Evolutionary conservation across 2,329 filamentous ascomycete genomes (phyloP).

Genomic region (Fusarium coffeatum): DNA sequence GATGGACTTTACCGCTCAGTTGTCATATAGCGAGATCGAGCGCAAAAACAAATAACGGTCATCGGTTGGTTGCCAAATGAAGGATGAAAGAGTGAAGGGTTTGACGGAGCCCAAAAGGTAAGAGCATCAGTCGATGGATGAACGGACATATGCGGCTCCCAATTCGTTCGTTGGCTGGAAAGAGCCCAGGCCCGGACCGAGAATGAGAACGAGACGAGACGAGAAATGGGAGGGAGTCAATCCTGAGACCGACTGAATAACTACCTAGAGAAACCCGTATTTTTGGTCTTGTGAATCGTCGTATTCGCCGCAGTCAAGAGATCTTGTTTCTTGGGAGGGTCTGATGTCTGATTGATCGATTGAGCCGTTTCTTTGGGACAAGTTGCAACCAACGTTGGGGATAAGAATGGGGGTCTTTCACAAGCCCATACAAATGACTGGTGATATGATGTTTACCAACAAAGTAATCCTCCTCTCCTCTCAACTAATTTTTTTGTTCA

Average conservation of each 20-base stretch:
- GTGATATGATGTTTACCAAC: conserved; percentile 32
- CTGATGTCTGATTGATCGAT: conserved; percentile 22
- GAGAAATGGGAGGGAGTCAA: conserved; percentile 26
- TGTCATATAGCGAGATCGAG: conserved; percentile 23
- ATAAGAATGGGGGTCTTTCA: conserved; percentile 28
- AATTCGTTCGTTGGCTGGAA: conserved; percentile 43
- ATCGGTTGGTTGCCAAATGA: conserved; percentile 32
- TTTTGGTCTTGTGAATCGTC: conserved; percentile 33
- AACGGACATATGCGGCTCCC: conserved; percentile 46
- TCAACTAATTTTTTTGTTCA: conserved; percentile 14
- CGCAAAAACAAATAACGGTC: conserved; percentile 23
- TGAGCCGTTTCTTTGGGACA: conserved; percentile 13
- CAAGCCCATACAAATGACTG: conserved; percentile 13
- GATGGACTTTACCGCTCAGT: conserved; percentile 2
- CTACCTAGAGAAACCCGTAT: conserved; percentile 12
- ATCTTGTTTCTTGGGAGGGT: conserved; percentile 9
- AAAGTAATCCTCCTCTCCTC: conserved; percentile 9
- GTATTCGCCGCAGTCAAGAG: conserved; percentile 38
- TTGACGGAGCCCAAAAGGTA: conserved; percentile 38
- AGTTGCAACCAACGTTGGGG: conserved; percentile 26
- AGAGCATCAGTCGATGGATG: conserved; percentile 44
- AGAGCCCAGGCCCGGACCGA: conserved; percentile 42
- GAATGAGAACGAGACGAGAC: not conserved
- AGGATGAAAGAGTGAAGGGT: conserved; percentile 43
- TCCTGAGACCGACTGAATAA: conserved; percentile 27